Conservation (phyloP, 2,329 filamentous ascomycete genomes). For the Aspergillus sojae region DNA sequence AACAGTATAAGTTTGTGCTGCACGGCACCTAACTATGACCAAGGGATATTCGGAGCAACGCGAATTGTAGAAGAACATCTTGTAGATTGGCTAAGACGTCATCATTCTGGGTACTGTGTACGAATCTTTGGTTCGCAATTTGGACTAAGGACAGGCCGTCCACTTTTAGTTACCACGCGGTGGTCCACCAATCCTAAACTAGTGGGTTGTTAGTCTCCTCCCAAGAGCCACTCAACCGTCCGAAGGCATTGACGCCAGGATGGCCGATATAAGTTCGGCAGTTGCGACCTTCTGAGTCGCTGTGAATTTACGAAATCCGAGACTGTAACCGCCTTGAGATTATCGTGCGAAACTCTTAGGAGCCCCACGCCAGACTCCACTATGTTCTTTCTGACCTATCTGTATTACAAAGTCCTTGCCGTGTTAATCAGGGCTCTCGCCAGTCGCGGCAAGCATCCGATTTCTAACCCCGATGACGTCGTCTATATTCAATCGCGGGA, state of each 20-base stretch:
- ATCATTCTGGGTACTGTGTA: not conserved
- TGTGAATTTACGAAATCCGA: not conserved
- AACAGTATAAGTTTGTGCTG: not conserved
- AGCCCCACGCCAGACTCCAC: conserved; percentile 1
- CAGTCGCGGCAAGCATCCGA: not conserved
- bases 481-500: conserved; percentile 35
- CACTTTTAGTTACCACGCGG: not conserved
- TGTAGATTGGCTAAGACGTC: not conserved
- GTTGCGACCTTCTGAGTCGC: not conserved
- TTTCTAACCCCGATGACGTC: conserved; percentile 28
- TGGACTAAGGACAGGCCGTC: not conserved
- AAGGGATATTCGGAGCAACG: not conserved
- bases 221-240: no score
- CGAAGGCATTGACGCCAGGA: no score
- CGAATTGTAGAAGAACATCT: not conserved
- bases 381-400: conserved; percentile 26
- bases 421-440: conserved; percentile 19
- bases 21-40: not conserved
- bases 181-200: not conserved
- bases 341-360: not conserved
- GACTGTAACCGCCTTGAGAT: not conserved
- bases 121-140: not conserved
- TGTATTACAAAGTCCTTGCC: conserved; percentile 26
- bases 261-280: not conserved
- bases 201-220: not conserved